These are phyloP conservation scores for Tricholoma furcatifolium DNA, from an alignment of 768 basidiomycete genomes.

Conservation along the genomic window DNA sequence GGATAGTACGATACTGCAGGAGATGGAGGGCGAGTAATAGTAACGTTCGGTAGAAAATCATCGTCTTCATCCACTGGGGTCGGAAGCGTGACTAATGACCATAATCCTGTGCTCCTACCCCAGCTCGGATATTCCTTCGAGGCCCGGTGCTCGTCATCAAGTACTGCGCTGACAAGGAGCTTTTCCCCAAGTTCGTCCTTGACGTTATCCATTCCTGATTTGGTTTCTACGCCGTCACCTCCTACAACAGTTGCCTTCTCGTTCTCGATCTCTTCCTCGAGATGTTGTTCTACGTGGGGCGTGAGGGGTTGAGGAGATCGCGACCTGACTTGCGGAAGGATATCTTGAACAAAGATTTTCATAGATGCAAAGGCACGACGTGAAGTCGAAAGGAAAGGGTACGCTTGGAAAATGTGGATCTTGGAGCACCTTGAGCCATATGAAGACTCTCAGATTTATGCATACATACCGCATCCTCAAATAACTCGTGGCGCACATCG, in stretches of 20 bases:
- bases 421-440: conserved; percentile 25
- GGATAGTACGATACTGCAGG: conserved; percentile 9
- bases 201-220: conserved; percentile 37
- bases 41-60: conserved; percentile 15
- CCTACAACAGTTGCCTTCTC: conserved; percentile 66
- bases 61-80: conserved; percentile 22
- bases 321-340: conserved; percentile 53
- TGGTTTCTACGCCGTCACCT: conserved; percentile 68
- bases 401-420: conserved; percentile 91
- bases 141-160: conserved; percentile 10
- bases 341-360: conserved; percentile 62
- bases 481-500: conserved; percentile 82
- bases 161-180: conserved; percentile 11
- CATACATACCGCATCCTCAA: conserved; percentile 80
- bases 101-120: conserved; percentile 19
- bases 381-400: conserved; percentile 72
- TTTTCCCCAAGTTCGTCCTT: conserved; percentile 33
- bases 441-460: not conserved
- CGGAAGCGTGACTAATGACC: conserved; percentile 20
- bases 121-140: conserved; percentile 17
- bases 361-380: conserved; percentile 70
- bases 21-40: conserved; percentile 12
- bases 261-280: conserved; percentile 72
- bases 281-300: conserved; percentile 50
- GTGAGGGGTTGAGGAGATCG: conserved; percentile 53